Conservation (phyloP, 1,284 basidiomycete species). For the Ustilago crameri region DNA sequence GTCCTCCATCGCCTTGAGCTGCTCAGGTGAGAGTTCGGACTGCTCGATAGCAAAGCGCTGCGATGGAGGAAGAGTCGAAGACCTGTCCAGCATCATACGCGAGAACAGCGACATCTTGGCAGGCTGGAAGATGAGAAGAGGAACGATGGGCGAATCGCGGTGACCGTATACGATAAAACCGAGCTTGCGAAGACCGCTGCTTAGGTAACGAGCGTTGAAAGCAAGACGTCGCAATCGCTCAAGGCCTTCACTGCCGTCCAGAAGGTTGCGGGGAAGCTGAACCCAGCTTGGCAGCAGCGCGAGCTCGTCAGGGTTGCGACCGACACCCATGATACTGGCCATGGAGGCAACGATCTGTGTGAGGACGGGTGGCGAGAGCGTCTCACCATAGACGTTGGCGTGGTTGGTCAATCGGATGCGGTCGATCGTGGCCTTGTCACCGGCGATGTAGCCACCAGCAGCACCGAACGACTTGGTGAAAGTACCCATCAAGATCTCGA, state of each 20-base stretch:
- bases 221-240: slow-evolving; percentile 86
- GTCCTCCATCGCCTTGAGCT: slow-evolving; percentile 48
- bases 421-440: slow-evolving; percentile 82
- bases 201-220: slow-evolving; percentile 94
- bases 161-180: slow-evolving; percentile 97
- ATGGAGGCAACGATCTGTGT: slow-evolving; percentile 92
- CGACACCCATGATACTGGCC: slow-evolving; percentile 91
- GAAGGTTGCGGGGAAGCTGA: slow-evolving; percentile 54
- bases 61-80: slow-evolving; percentile 57
- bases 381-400: slow-evolving; percentile 87
- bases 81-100: slow-evolving; percentile 65
- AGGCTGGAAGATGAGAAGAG: slow-evolving; percentile 90
- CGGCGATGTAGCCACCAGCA: slow-evolving; percentile 93
- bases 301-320: slow-evolving; percentile 51
- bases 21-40: slow-evolving; percentile 39
- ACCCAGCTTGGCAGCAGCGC: slow-evolving; percentile 64
- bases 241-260: slow-evolving; percentile 75
- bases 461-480: slow-evolving; percentile 99
- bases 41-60: slow-evolving; percentile 50
- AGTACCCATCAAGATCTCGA: slow-evolving; percentile 98
- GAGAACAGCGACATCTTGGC: slow-evolving; percentile 70
- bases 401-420: slow-evolving; percentile 84
- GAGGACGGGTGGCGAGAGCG: slow-evolving; percentile 89
- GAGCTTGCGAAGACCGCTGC: slow-evolving; percentile 85
- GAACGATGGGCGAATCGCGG: slow-evolving; percentile 90